Evolutionary conservation across 805 yeast genomes (phyloP), one percentile per base, ranked within the genome.

Genomic region (Zygotorulaspora chibaensis): DNA sequence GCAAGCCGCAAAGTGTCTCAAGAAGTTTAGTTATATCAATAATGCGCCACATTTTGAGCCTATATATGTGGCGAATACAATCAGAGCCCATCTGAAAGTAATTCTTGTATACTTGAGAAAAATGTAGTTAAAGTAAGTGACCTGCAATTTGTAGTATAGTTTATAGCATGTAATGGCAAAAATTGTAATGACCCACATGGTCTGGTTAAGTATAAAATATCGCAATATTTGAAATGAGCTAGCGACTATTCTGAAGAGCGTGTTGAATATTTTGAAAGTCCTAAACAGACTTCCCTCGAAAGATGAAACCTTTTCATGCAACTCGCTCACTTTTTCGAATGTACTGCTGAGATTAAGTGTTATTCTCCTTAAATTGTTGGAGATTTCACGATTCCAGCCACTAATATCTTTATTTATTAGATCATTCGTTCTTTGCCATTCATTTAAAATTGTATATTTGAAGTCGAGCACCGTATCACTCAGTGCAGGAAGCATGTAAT

Each of bases 391-490:
- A 39, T 50, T 51, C 62, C 59, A 55, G 7, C 38, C n/a, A 6
- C 40, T 34, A 8, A 56, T 31, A 30, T 58, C 56, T n/a, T 34
- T 43, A 6, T 35, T 41, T 10, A 58, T 9, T 2, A 42, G 18
- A 7, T 33, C 28, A 4, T 49, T 52, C 8, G 51, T 43, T 1
- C 37, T 29, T 29, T 45, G 36, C 54, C 59, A 47, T 11, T 52
- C 54, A 10, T 29, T 11, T 8, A 51, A 13, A 9, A 59, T 23
- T 9, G 42, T 42, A 40, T 59, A 46, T 48, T 70, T 31, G 59
- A 71, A 38, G 51, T 70, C 35, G 51, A 60, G 25, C 66, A 54
- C 27, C 6, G 47, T 41, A 33, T 50, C 52, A 33, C 31, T 46
- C 8, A 50, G 34, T 11, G 41, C 25, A n/a, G 49, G 52, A 10